Evolutionary conservation across 257 asterid species (phyloP).

Genomic region (Solanum virginianum): DNA sequence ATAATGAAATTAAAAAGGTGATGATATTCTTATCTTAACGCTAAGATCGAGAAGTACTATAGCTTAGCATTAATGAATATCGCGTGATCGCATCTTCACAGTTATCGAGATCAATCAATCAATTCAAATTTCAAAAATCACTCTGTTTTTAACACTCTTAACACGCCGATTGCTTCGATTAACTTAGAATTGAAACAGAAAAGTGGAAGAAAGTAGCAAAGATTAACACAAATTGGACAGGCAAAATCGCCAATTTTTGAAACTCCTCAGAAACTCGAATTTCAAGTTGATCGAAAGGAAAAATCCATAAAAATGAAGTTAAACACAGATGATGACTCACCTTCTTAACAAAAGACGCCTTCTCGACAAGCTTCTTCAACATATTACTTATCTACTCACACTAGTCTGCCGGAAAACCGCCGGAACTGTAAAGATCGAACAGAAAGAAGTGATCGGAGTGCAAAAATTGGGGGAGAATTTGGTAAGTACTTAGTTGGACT

Average conservation of each 20-base stretch:
- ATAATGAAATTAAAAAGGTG: not conserved
- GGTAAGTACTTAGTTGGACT: not conserved
- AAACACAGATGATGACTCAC: slow-evolving; percentile 9
- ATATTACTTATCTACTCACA: not conserved
- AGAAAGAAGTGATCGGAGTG: not conserved
- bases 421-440: not conserved
- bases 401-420: not conserved
- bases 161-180: not conserved
- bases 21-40: not conserved
- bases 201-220: not conserved
- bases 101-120: not conserved
- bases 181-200: not conserved
- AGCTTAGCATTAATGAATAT: not conserved
- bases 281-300: not conserved
- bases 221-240: not conserved
- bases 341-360: slow-evolving; percentile 74
- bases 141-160: not conserved
- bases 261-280: not conserved
- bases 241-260: not conserved
- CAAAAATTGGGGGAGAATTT: not conserved
- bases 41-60: not conserved
- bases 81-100: not conserved
- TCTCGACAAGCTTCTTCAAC: slow-evolving; percentile 73
- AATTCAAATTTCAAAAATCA: not conserved
- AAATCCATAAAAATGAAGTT: too few relatives aligned